Conservation (phyloP, 2,329 filamentous ascomycete genomes). For the Aspergillus pseudoviridinutans region DNA sequence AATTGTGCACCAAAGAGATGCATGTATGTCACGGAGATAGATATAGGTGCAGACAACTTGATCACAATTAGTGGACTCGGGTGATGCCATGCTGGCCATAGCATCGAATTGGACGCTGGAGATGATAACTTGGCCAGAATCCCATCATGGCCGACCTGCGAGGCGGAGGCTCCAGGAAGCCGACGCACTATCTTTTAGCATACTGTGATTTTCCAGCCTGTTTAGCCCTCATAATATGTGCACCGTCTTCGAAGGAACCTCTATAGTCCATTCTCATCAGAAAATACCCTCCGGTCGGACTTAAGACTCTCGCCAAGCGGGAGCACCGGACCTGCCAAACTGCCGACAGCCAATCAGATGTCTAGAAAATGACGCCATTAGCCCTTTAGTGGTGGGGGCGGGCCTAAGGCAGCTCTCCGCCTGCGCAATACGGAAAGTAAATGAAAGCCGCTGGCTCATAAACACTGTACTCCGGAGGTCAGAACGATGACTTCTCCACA, state of each 20-base stretch:
- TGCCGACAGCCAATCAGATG: conserved; percentile 5
- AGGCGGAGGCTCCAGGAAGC: too few relatives aligned
- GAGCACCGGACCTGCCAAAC: neutral
- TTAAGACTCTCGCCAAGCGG: neutral
- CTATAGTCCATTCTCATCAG: neutral
- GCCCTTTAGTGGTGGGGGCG: neutral
- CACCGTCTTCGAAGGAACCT: neutral
- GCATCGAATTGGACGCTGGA: neutral
- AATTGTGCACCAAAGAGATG: conserved; percentile 21
- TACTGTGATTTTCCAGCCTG: neutral
- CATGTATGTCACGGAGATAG: conserved; percentile 23
- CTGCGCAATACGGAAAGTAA: neutral
- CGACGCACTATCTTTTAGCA: too few relatives aligned
- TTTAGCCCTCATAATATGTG: neutral
- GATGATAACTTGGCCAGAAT: too few relatives aligned
- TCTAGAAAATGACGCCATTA: conserved; percentile 11
- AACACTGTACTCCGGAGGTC: neutral
- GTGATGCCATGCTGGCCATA: neutral
- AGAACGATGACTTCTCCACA: neutral
- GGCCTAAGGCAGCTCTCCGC: neutral
- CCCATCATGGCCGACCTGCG: too few relatives aligned
- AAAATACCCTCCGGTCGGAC: neutral
- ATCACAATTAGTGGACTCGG: neutral
- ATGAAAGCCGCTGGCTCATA: neutral
- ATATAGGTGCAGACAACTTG: conserved; percentile 16